phyloP scores from a whole-genome alignment of 2,329 filamentous ascomycete species.

The Fusarium protoensiforme region DNA sequence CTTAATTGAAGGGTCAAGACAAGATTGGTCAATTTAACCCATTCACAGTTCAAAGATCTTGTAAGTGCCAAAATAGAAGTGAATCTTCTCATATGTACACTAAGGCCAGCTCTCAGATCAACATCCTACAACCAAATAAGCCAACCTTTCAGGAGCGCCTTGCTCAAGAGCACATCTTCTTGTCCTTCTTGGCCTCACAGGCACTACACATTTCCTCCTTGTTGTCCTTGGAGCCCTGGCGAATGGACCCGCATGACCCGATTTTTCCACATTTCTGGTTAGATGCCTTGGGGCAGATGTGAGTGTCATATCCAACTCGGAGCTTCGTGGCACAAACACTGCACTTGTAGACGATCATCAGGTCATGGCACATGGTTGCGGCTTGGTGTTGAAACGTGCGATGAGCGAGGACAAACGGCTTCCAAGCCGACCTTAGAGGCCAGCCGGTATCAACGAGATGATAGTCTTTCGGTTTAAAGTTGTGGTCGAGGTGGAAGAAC shows the following conservation, averaged over 20 bases:
- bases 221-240: not conserved
- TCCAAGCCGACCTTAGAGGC: not conserved
- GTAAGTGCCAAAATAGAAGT: not conserved
- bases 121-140: not conserved
- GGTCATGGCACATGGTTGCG: not conserved
- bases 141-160: not conserved
- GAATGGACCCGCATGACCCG: not conserved
- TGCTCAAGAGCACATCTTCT: not conserved
- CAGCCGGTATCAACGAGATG: not conserved
- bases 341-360: not conserved
- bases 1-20: too few relatives aligned
- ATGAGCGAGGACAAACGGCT: not conserved
- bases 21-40: too few relatives aligned
- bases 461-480: not conserved
- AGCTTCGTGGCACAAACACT: not conserved
- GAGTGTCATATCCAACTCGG: not conserved
- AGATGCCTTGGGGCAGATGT: not conserved
- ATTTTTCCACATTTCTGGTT: not conserved
- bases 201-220: not conserved
- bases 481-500: not conserved
- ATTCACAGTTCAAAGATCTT: not conserved
- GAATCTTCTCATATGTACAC: not conserved
- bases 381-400: not conserved
- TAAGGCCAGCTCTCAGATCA: not conserved
- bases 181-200: not conserved